Percentiles rank a stretch among this genome's conserved stretches.
phyloP scores from a whole-genome alignment of 1,284 basidiomycete genomes.

The Ustilago trichophora region DNA sequence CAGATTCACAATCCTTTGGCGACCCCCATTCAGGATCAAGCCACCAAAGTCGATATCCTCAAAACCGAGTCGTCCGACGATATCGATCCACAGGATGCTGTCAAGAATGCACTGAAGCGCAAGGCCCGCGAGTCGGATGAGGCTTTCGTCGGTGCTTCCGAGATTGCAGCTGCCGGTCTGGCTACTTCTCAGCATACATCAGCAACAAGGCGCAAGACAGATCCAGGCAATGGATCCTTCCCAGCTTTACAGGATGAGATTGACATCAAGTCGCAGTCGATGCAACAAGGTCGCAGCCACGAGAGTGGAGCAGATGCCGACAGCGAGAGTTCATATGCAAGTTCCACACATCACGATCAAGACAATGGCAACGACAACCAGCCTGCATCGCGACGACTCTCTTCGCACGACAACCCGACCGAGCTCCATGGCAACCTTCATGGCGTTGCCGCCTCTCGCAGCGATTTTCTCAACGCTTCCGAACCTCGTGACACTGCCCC shows the following conservation, averaged over 20 bases:
- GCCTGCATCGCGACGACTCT: not conserved
- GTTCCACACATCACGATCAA: slow-evolving; percentile 15
- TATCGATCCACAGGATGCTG: slow-evolving; percentile 27
- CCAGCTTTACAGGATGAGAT: not conserved
- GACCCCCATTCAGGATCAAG: slow-evolving; percentile 10
- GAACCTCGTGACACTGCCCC: slow-evolving; percentile 32
- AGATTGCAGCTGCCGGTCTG: not conserved
- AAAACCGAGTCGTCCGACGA: slow-evolving; percentile 27
- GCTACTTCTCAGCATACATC: slow-evolving; percentile 6
- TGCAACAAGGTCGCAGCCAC: slow-evolving; percentile 30
- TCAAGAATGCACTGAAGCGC: slow-evolving; percentile 27
- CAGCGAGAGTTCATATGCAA: slow-evolving; percentile 37
- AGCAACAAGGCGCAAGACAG: slow-evolving; percentile 11
- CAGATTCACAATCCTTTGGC: slow-evolving; percentile 11
- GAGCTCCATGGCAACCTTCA: slow-evolving; percentile 2
- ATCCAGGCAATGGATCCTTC: not conserved
- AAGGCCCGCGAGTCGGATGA: slow-evolving; percentile 24
- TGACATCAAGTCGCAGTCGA: slow-evolving; percentile 10
- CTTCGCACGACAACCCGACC: not conserved
- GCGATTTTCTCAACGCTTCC: slow-evolving; percentile 36
- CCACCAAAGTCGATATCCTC: not conserved
- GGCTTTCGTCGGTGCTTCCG: not conserved
- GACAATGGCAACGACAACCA: not conserved
- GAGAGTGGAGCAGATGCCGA: slow-evolving; percentile 48
- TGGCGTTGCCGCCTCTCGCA: slow-evolving; percentile 29